phyloP scores from a whole-genome alignment of 192 early-diverging fungal species.

The Backusella westeae region DNA sequence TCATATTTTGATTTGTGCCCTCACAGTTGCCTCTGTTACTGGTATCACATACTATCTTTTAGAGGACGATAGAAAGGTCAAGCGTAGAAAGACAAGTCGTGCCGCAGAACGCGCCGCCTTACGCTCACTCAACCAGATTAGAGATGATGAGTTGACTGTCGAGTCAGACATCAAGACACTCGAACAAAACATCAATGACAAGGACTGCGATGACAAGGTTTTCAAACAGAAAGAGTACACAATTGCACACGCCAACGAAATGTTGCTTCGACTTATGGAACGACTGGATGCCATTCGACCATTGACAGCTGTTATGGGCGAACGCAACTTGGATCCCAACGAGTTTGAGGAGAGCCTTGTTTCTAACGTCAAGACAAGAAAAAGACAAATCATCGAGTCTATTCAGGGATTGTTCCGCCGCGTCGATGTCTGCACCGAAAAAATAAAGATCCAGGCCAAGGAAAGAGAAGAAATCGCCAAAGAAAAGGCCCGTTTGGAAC shows the following conservation, averaged over 20 bases:
- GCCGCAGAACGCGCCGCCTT: neutral
- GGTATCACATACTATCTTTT: constrained; percentile 2
- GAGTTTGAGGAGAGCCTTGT: neutral
- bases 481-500: constrained; percentile 2
- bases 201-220: neutral
- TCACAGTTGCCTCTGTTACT: neutral
- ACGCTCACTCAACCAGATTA: neutral
- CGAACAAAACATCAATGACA: neutral
- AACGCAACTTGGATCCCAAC: neutral
- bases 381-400: neutral
- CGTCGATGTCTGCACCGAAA: neutral
- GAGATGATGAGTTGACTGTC: neutral
- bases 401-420: neutral
- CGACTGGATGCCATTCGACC: constrained; percentile 9
- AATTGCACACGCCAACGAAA: constrained; percentile 3
- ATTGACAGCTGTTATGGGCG: neutral
- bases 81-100: constrained; percentile 6
- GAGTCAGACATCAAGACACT: neutral
- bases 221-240: neutral
- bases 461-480: neutral
- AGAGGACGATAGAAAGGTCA: constrained; percentile 12
- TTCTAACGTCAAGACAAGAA: neutral
- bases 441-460: neutral
- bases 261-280: constrained; percentile 6
- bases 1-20: neutral